phyloP scores from a whole-genome alignment of 805 yeast species.

The Ogataea pini region DNA sequence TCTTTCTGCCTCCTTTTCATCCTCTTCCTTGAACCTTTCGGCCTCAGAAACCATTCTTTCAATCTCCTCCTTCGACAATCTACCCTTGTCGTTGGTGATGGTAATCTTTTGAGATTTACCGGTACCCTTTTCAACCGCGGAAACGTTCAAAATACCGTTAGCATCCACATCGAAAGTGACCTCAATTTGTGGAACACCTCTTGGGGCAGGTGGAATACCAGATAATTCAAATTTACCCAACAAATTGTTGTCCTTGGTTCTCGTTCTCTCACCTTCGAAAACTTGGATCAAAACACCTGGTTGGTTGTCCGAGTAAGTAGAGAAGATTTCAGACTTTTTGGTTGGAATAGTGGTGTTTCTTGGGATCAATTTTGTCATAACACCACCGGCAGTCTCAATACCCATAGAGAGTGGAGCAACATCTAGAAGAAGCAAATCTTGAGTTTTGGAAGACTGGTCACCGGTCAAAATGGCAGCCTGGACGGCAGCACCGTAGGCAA shows the following conservation, averaged over 20 bases:
- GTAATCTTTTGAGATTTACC: slow-evolving; percentile 97
- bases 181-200: slow-evolving; percentile 98
- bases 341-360: slow-evolving; percentile 98
- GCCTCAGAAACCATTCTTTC: slow-evolving; percentile 98
- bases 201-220: slow-evolving; percentile 98
- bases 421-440: slow-evolving; percentile 89
- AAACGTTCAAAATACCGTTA: slow-evolving; percentile 94
- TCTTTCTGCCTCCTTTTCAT: slow-evolving; percentile 92
- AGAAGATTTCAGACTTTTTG: slow-evolving; percentile 94
- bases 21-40: slow-evolving; percentile 95
- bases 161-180: slow-evolving; percentile 97
- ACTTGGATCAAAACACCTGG: slow-evolving; percentile 98
- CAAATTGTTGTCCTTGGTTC: slow-evolving; percentile 93
- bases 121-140: slow-evolving; percentile 97
- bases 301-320: slow-evolving; percentile 97
- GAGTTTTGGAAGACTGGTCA: slow-evolving; percentile 91
- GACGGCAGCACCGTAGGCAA: slow-evolving; percentile 98
- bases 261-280: slow-evolving; percentile 97
- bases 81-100: slow-evolving; percentile 98
- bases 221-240: slow-evolving; percentile 95
- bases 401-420: slow-evolving; percentile 97
- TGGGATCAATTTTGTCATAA: slow-evolving; percentile 97
- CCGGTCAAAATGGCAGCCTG: slow-evolving; percentile 97
- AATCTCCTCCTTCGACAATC: slow-evolving; percentile 95
- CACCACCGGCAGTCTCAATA: slow-evolving; percentile 99